phyloP scores from a whole-genome alignment of 305 asterid genomes.

The Nicotiana rustica region DNA sequence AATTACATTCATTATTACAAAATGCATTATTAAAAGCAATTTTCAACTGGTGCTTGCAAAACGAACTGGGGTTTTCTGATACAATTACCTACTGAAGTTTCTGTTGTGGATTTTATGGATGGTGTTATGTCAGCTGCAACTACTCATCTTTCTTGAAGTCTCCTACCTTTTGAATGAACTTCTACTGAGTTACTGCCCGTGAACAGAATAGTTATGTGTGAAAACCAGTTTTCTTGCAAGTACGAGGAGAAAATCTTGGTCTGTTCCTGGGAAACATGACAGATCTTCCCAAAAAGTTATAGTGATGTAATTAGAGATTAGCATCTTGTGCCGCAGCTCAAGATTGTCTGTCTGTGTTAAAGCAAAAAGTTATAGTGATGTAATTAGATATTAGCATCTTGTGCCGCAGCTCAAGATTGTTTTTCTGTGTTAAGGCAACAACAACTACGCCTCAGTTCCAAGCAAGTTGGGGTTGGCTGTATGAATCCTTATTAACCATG shows the following conservation, averaged over 20 bases:
- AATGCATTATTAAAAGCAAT: not conserved
- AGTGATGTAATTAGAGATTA: not conserved
- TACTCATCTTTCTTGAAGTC: not conserved
- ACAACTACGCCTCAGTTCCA: too few relatives aligned
- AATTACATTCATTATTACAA: constrained; percentile 2
- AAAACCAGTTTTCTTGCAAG: constrained; percentile 23
- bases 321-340: constrained; percentile 23
- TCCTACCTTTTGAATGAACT: constrained; percentile 25
- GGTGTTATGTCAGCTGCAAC: constrained; percentile 26
- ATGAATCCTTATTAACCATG: too few relatives aligned
- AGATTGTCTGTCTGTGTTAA: constrained; percentile 19
- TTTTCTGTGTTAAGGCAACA: not conserved
- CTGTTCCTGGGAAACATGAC: constrained; percentile 13
- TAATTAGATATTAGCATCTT: constrained; percentile 15
- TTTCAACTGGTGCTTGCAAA: constrained; percentile 13
- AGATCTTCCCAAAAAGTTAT: constrained; percentile 27
- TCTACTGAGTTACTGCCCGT: not conserved
- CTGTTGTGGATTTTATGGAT: constrained; percentile 21
- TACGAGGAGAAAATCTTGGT: constrained; percentile 7
- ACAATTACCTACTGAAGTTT: constrained; percentile 1
- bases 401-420: constrained; percentile 23
- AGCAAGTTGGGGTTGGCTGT: too few relatives aligned
- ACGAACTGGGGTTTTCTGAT: not conserved
- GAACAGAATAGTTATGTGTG: not conserved
- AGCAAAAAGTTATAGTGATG: not conserved